Conservation (phyloP, 495 filamentous ascomycete species). For the Xylaria cubensis region DNA sequence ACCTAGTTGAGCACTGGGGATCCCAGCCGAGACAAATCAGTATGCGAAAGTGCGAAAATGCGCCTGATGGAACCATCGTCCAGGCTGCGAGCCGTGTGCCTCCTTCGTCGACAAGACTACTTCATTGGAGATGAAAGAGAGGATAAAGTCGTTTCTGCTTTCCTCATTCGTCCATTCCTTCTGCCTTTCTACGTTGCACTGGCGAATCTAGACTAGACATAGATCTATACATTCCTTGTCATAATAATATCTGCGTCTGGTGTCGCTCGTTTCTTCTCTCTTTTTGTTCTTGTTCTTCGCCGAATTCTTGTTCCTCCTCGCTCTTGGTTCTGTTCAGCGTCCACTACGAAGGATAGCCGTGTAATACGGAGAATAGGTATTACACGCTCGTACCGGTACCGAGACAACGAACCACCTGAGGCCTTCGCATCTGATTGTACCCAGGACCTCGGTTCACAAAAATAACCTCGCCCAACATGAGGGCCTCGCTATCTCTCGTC, state of each 20-base stretch:
- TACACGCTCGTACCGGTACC: neutral
- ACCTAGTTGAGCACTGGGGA: neutral
- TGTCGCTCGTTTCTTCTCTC: conserved; percentile 2
- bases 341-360: neutral
- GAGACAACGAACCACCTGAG: conserved; percentile 3
- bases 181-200: conserved; percentile 3
- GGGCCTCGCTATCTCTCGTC: conserved; percentile 26
- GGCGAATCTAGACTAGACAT: neutral
- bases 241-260: neutral
- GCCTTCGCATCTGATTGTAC: neutral
- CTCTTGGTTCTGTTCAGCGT: neutral
- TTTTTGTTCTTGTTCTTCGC: neutral
- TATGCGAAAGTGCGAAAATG: neutral
- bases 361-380: neutral
- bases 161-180: neutral
- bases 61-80: neutral
- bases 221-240: neutral
- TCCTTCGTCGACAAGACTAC: neutral
- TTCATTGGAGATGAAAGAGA: conserved; percentile 4
- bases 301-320: no score
- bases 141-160: neutral
- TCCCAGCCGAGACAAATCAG: neutral
- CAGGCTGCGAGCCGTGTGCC: neutral
- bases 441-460: neutral
- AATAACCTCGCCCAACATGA: conserved; percentile 27